phyloP scores from a whole-genome alignment of 805 yeast species.

The Grigorovia yakushimaensis region DNA sequence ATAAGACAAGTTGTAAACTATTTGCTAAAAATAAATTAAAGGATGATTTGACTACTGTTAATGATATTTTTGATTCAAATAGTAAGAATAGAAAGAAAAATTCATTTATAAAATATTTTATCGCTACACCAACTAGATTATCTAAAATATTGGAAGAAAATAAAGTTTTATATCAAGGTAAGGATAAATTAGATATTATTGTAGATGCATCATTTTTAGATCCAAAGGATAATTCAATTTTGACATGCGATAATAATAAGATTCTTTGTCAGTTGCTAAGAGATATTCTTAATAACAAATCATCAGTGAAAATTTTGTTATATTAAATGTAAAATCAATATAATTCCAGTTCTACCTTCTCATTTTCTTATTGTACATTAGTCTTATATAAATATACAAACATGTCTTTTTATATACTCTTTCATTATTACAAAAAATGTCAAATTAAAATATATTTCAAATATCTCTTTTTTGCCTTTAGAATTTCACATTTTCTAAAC shows the following conservation, averaged over 20 bases:
- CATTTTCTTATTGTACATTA: neutral
- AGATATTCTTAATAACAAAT: constrained; percentile 22
- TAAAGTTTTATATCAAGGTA: constrained; percentile 25
- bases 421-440: too few species aligned
- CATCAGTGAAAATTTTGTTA: constrained; percentile 27
- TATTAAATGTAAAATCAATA: constrained; percentile 12
- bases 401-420: too few species aligned
- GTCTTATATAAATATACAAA: too few species aligned
- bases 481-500: neutral
- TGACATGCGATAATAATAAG: constrained; percentile 20
- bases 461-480: too few species aligned
- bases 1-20: constrained; percentile 53
- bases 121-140: constrained; percentile 27
- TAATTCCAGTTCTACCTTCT: constrained; percentile 19
- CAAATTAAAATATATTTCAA: neutral
- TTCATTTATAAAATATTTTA: constrained; percentile 19
- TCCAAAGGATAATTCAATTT: constrained; percentile 21
- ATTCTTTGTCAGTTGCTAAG: constrained; percentile 21
- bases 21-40: constrained; percentile 66
- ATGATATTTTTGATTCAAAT: constrained; percentile 11
- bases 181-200: constrained; percentile 28
- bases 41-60: constrained; percentile 40
- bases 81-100: constrained; percentile 3
- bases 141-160: constrained; percentile 19
- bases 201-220: constrained; percentile 28